Evolutionary conservation across 495 filamentous ascomycete species (phyloP), one percentile per base, ranked within the genome.

Genomic region (Aspergillus sclerotioniger): DNA sequence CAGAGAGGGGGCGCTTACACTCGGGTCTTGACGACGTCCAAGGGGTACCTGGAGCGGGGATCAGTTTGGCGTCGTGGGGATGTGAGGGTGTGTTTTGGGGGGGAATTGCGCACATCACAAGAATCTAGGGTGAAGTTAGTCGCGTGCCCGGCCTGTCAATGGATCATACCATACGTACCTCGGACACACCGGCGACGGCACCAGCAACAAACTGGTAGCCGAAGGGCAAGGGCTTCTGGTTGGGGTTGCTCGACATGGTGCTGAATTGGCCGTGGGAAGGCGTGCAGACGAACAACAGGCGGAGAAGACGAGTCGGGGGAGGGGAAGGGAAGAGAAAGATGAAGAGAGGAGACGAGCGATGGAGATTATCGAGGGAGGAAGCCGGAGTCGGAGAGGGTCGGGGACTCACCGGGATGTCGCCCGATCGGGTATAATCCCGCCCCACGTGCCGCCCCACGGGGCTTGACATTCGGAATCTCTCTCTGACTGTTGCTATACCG

Each of bases 21-120:
- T 84, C 94, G 81, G 51, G 94, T 98, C 82, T 98, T 98, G 67
- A 98, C 90, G 45, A 98, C 93, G 74, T 98, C 94, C 66, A 98
- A 80, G 64, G 94, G 94, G 80, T 98, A 98, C 94, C 92, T 47
- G 48, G 13, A 9, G 9, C 9, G 8, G 21, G 1, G 31, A 9
- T 48, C 16, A n/a, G 47, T 51, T 12, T 32, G 5, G 37, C 17
- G 8, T 16, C 2, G n/a, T 16, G 1, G n/a, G 17, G 37, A 54
- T 35, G 33, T 15, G 43, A 45, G 6, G 1, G n/a, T 8, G 25
- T 25, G 25, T 3, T 20, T 1, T 33, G 19, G 17, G 19, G 19
- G 8, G 15, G 33, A 17, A 39, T 41, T 41, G 25, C 79, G 63
- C 82, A 94, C 90, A 95, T 95, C 44, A 93, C 82, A 67, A 94